These are phyloP conservation scores for Pulveroboletus frians DNA, from an alignment of 768 basidiomycete genomes.

Conservation along the genomic window DNA sequence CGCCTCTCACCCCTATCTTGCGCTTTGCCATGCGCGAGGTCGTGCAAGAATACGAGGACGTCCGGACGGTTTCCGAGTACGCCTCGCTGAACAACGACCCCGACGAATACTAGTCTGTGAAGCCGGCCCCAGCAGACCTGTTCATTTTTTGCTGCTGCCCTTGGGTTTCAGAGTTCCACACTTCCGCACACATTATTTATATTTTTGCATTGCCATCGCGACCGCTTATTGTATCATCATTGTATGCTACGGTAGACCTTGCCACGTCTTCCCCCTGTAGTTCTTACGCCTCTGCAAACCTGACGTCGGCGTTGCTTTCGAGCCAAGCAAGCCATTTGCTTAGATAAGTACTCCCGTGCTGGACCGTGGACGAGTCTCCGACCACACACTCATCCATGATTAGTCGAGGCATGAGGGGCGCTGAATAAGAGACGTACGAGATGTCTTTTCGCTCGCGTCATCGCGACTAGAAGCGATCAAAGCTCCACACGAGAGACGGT, in stretches of 20 bases:
- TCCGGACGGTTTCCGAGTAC: conserved; percentile 70
- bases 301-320: conserved; percentile 84
- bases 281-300: conserved; percentile 61
- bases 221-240: conserved; percentile 1
- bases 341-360: conserved; percentile 77
- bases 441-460: conserved; percentile 88
- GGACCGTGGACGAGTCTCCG: conserved; percentile 89
- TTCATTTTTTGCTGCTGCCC: neutral
- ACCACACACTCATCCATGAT: conserved; percentile 64
- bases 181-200: conserved; percentile 4
- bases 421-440: conserved; percentile 47
- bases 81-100: conserved; percentile 58
- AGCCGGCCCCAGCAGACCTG: neutral
- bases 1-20: conserved; percentile 78
- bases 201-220: conserved; percentile 1
- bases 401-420: neutral
- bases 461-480: conserved; percentile 52
- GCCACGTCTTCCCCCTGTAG: neutral
- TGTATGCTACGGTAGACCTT: conserved; percentile 2
- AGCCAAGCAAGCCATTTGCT: conserved; percentile 91
- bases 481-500: neutral
- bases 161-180: neutral
- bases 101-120: conserved; percentile 53
- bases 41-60: conserved; percentile 76
- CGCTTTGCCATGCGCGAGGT: conserved; percentile 80